A percentile compares a stretch with the other conserved stretches of the same genome.
These are phyloP conservation scores for Sequoia sempervirens DNA, from an alignment of 75 land plant genomes.

Conservation along the genomic window DNA sequence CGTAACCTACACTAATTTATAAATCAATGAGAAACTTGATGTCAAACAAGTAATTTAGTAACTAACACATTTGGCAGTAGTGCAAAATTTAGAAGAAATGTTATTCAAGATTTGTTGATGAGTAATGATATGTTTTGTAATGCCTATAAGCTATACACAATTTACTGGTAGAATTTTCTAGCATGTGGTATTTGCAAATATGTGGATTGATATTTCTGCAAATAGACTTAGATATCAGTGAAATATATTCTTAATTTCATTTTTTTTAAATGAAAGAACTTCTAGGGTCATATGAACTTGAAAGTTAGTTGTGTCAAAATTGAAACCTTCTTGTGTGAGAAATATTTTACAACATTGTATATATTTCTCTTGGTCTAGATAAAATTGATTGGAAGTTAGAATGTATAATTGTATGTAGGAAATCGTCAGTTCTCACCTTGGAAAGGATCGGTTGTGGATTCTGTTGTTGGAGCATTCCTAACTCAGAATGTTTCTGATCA, in stretches of 20 bases:
- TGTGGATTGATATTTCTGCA: neutral
- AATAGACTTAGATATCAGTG: neutral
- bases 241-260: neutral
- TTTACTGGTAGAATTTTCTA: neutral
- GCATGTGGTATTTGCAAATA: neutral
- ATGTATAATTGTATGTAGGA: constrained; percentile 24
- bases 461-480: constrained; percentile 68
- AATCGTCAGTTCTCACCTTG: constrained; percentile 48
- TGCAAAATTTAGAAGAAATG: neutral
- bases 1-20: neutral
- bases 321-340: neutral
- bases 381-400: neutral
- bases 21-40: neutral
- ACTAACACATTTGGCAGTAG: neutral
- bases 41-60: neutral
- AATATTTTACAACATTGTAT: neutral
- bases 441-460: constrained; percentile 81
- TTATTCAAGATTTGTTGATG: neutral
- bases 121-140: neutral
- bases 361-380: neutral
- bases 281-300: neutral
- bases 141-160: neutral
- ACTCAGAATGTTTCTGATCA: constrained; percentile 84
- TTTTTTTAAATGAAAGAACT: neutral
- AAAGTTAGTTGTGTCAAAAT: neutral